Percentiles rank a stretch among this genome's conserved stretches.
Conservation (phyloP, 257 asterid species). For the Solanum piurae region DNA sequence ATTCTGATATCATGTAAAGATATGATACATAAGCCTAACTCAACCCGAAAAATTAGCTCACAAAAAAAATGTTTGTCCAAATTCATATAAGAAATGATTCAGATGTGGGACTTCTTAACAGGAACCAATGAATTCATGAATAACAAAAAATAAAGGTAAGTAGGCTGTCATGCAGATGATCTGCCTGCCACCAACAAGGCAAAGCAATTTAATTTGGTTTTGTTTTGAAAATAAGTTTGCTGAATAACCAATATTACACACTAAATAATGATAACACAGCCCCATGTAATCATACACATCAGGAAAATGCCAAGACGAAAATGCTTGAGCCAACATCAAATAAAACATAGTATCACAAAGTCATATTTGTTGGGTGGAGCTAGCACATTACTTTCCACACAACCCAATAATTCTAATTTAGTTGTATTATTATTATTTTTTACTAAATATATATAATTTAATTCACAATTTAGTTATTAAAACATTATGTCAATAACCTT, state of each 20-base stretch:
- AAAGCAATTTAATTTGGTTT: background rate
- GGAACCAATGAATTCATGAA: background rate
- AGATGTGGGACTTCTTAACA: too few species aligned
- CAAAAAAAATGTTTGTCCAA: too few species aligned
- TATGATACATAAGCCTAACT: too few species aligned
- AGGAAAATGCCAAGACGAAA: background rate
- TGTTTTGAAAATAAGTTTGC: background rate
- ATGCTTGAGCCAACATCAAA: background rate
- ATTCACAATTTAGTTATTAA: too few species aligned
- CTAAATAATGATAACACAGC: background rate
- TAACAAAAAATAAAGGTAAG: background rate
- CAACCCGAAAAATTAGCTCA: too few species aligned
- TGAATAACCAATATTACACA: background rate
- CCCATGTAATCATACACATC: background rate
- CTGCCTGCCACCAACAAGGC: slow-evolving; percentile 18
- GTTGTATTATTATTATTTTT: too few species aligned
- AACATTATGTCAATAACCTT: too few species aligned
- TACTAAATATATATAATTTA: too few species aligned
- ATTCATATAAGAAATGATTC: too few species aligned
- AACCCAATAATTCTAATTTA: background rate
- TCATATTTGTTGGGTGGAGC: background rate
- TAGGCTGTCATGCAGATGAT: slow-evolving; percentile 4
- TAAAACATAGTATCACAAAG: background rate
- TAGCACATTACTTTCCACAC: background rate
- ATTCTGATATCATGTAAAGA: too few species aligned